Percentiles rank a stretch among this genome's conserved stretches.
phyloP scores from a whole-genome alignment of 495 filamentous ascomycete species.

The Penicillium canescens region DNA sequence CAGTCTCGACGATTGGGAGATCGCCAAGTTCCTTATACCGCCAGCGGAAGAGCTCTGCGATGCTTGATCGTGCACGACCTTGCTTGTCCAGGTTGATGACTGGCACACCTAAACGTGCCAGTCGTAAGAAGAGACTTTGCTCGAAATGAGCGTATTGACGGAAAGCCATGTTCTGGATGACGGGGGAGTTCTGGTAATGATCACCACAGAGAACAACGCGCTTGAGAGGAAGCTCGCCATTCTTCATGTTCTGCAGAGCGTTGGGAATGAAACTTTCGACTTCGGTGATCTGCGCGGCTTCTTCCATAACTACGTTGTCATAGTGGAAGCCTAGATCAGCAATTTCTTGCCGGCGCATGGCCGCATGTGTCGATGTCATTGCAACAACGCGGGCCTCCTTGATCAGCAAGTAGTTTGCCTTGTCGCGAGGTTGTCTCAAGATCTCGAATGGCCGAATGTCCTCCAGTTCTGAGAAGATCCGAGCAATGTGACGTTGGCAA shows the following conservation, averaged over 20 bases:
- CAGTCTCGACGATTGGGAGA: constrained; percentile 68
- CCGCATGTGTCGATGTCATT: constrained; percentile 98
- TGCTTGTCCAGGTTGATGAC: constrained; percentile 89
- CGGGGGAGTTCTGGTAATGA: constrained; percentile 93
- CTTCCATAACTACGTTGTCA: constrained; percentile 98
- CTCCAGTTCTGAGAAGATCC: constrained; percentile 89
- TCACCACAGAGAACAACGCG: constrained; percentile 92
- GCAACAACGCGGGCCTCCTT: constrained; percentile 96
- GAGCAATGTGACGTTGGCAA: constrained; percentile 87
- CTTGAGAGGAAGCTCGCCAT: constrained; percentile 74
- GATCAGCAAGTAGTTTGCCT: constrained; percentile 90
- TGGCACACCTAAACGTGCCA: constrained; percentile 88
- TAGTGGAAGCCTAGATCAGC: constrained; percentile 91
- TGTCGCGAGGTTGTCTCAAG: constrained; percentile 79
- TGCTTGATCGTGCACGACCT: constrained; percentile 81
- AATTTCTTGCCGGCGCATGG: constrained; percentile 95
- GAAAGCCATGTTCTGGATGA: constrained; percentile 96
- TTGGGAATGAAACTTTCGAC: constrained; percentile 95
- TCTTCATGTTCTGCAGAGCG: constrained; percentile 76
- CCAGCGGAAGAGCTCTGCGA: constrained; percentile 92
- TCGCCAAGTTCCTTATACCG: constrained; percentile 81
- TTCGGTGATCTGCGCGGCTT: constrained; percentile 97
- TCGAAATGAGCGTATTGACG: constrained; percentile 94
- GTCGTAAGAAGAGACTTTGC: constrained; percentile 88
- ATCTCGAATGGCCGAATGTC: constrained; percentile 97